These are phyloP conservation scores for Calamus simplicifolius DNA, from an alignment of 176 grass and related monocot genomes.

Conservation along the genomic window DNA sequence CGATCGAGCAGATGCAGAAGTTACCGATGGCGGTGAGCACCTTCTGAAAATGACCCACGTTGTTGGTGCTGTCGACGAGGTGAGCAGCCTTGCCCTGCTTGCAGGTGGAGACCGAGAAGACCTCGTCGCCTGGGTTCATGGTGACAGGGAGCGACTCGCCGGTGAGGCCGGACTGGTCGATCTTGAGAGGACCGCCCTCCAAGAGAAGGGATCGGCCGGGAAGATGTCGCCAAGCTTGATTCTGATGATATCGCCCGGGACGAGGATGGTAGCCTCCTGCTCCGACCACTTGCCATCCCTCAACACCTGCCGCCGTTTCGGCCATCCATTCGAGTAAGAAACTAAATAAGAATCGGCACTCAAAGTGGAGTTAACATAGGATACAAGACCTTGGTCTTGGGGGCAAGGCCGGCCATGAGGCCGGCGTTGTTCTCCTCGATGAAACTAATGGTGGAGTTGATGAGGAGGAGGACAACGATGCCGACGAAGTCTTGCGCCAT, in stretches of 20 bases:
- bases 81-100: conserved; percentile 98
- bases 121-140: conserved; percentile 76
- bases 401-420: conserved; percentile 83
- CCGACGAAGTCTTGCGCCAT: conserved; percentile 94
- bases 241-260: conserved; percentile 93
- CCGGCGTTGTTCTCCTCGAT: conserved; percentile 92
- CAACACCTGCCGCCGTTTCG: conserved; percentile 32
- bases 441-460: conserved; percentile 94
- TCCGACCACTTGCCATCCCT: conserved; percentile 71
- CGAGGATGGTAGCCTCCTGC: conserved; percentile 73
- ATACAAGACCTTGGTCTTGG: conserved; percentile 52
- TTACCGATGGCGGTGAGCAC: conserved; percentile 94
- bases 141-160: conserved; percentile 78
- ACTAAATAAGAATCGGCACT: background rate
- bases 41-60: conserved; percentile 85
- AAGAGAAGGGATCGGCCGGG: conserved; percentile 81
- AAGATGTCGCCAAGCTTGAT: conserved; percentile 97
- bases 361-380: no score
- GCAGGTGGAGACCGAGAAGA: conserved; percentile 82
- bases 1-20: conserved; percentile 95
- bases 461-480: conserved; percentile 68
- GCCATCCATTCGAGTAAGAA: background rate
- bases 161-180: conserved; percentile 87
- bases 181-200: conserved; percentile 82
- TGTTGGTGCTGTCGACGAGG: conserved; percentile 98